phyloP scores from a whole-genome alignment of 2,329 filamentous ascomycete genomes.

The Elsinoe batatas region DNA sequence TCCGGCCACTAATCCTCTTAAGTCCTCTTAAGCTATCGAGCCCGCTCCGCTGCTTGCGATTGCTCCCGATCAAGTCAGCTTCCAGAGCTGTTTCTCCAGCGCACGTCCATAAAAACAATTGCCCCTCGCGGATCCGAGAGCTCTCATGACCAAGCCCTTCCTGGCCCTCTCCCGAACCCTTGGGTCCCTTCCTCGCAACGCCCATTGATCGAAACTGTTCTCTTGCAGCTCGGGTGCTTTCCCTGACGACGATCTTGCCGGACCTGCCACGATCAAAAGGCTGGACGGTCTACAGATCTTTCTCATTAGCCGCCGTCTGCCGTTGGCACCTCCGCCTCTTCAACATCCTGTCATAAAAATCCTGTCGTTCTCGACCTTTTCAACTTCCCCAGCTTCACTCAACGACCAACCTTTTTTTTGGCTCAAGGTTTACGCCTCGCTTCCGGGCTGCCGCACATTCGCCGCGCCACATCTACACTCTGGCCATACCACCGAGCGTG shows the following conservation, averaged over 20 bases:
- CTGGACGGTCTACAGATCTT: neutral
- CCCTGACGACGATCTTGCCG: neutral
- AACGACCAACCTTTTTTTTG: neutral
- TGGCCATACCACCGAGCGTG: too few relatives aligned
- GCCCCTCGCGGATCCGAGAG: conserved; percentile 2
- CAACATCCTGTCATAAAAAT: neutral
- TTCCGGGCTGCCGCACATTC: neutral
- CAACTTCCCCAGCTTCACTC: neutral
- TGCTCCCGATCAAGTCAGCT: too few relatives aligned
- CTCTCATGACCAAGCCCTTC: neutral
- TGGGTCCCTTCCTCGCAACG: neutral
- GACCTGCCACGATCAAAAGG: conserved; percentile 3
- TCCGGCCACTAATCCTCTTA: neutral
- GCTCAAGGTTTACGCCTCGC: conserved; percentile 4
- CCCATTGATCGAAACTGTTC: neutral
- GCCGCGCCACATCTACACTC: neutral
- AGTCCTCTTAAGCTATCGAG: neutral
- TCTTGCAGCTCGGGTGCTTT: neutral
- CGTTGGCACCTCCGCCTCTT: neutral
- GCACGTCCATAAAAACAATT: neutral
- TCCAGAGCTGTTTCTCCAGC: too few relatives aligned
- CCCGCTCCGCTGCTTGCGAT: neutral
- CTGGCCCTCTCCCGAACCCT: neutral
- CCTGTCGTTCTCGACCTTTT: conserved; percentile 1
- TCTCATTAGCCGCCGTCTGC: conserved; percentile 2